A percentile compares a stretch with the other conserved stretches of the same genome.
These are phyloP conservation scores for Brassica nigra DNA, from an alignment of 345 rosid genomes.

Conservation along the genomic window DNA sequence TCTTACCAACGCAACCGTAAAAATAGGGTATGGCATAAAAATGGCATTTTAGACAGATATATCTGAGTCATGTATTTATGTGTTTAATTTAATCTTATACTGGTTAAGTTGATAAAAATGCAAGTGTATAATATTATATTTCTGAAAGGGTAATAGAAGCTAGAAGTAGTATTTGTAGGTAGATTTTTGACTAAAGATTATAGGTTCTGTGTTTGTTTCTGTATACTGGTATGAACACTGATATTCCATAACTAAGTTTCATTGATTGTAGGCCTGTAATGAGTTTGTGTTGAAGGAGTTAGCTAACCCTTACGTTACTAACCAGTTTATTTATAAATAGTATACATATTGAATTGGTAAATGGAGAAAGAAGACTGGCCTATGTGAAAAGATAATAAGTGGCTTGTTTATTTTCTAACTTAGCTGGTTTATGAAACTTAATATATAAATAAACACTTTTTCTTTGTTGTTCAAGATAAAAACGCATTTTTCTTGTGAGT, in stretches of 20 bases:
- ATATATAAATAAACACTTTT: not conserved
- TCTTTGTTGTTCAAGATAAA: not conserved
- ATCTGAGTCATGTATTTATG: not conserved
- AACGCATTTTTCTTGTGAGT: not conserved
- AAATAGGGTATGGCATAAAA: not conserved
- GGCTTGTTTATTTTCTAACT: not conserved
- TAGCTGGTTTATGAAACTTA: not conserved
- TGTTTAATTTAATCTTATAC: not conserved
- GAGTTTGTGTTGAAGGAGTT: not conserved
- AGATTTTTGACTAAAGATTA: too few relatives aligned
- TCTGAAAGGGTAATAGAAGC: too few relatives aligned
- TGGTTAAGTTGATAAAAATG: not conserved
- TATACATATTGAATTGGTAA: not conserved
- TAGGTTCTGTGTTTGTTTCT: conserved; percentile 1
- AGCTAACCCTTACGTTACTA: conserved; percentile 2
- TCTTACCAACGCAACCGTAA: not conserved
- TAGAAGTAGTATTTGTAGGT: too few relatives aligned
- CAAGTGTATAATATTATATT: not conserved
- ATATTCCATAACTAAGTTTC: conserved; percentile 2
- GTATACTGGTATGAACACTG: conserved; percentile 6
- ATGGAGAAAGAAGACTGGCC: not conserved
- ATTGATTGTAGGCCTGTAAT: conserved; percentile 3
- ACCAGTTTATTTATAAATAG: not conserved
- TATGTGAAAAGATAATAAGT: not conserved
- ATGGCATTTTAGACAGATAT: not conserved